These are phyloP conservation scores for Penicillium italicum DNA, from an alignment of 2,329 filamentous ascomycete species.

Conservation along the genomic window DNA sequence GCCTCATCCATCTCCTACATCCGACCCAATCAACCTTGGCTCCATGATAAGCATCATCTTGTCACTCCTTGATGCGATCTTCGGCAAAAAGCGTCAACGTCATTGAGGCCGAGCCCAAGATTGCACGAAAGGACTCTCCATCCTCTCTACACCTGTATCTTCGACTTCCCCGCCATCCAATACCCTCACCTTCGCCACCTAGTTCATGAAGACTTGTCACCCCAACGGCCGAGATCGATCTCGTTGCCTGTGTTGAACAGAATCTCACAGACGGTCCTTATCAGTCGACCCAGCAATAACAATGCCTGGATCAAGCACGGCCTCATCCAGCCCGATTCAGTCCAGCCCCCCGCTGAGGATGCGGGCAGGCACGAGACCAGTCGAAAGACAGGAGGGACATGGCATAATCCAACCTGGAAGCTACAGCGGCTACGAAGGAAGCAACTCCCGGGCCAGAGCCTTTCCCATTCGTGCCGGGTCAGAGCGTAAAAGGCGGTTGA, in stretches of 20 bases:
- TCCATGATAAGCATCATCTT: conserved; percentile 13
- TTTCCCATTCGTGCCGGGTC: neutral
- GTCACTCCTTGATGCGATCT: conserved; percentile 8
- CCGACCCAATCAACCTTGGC: conserved; percentile 7
- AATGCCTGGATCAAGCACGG: conserved; percentile 10
- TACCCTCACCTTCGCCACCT: conserved; percentile 16
- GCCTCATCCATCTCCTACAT: conserved; percentile 1
- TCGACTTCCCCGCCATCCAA: neutral
- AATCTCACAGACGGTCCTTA: neutral
- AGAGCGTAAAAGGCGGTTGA: conserved; percentile 45
- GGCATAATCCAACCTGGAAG: neutral
- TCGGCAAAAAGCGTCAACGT: conserved; percentile 11
- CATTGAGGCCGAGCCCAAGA: conserved; percentile 7
- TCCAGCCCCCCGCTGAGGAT: neutral
- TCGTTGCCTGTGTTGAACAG: conserved; percentile 22
- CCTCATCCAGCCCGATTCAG: conserved; percentile 3
- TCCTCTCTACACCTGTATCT: neutral
- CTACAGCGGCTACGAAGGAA: neutral
- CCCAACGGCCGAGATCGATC: conserved; percentile 34
- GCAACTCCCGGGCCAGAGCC: neutral
- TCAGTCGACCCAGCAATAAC: neutral
- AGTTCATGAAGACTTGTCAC: conserved; percentile 35
- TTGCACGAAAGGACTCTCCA: neutral
- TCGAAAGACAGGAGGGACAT: conserved; percentile 2
- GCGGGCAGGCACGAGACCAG: neutral